Conservation (phyloP, 257 asterid genomes). For the Ehretia macrophylla region DNA sequence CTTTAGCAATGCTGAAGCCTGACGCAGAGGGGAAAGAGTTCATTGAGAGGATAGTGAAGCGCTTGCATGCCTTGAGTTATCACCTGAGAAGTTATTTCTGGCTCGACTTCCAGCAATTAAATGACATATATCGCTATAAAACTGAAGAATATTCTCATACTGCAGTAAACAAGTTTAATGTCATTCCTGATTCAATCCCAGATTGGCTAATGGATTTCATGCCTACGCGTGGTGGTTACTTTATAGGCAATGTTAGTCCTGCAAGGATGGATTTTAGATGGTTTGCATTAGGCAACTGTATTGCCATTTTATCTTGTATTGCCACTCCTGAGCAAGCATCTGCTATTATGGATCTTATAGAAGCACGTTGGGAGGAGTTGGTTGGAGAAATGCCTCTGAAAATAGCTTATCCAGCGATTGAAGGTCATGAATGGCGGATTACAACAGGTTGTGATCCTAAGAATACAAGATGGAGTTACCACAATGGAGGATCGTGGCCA, state of each 20-base stretch:
- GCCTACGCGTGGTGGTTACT: slow-evolving; percentile 73
- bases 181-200: slow-evolving; percentile 73
- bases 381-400: slow-evolving; percentile 76
- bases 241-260: slow-evolving; percentile 73
- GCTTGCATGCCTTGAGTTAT: slow-evolving; percentile 68
- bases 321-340: slow-evolving; percentile 71
- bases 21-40: slow-evolving; percentile 64
- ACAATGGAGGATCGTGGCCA: slow-evolving; percentile 90
- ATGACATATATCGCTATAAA: slow-evolving; percentile 68
- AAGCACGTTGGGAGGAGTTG: slow-evolving; percentile 76
- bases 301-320: slow-evolving; percentile 61
- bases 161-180: slow-evolving; percentile 72
- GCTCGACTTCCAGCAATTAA: slow-evolving; percentile 70
- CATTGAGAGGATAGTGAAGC: slow-evolving; percentile 62
- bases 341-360: slow-evolving; percentile 77
- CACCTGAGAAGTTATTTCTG: slow-evolving; percentile 79
- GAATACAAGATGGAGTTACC: slow-evolving; percentile 83
- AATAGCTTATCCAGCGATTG: slow-evolving; percentile 63
- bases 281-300: slow-evolving; percentile 71
- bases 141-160: slow-evolving; percentile 81
- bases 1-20: slow-evolving; percentile 54
- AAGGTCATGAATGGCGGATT: slow-evolving; percentile 62
- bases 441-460: slow-evolving; percentile 77
- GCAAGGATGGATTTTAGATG: slow-evolving; percentile 82
- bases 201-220: slow-evolving; percentile 75